phyloP scores from a whole-genome alignment of 208 protist species.

The Lotmaria passim region DNA sequence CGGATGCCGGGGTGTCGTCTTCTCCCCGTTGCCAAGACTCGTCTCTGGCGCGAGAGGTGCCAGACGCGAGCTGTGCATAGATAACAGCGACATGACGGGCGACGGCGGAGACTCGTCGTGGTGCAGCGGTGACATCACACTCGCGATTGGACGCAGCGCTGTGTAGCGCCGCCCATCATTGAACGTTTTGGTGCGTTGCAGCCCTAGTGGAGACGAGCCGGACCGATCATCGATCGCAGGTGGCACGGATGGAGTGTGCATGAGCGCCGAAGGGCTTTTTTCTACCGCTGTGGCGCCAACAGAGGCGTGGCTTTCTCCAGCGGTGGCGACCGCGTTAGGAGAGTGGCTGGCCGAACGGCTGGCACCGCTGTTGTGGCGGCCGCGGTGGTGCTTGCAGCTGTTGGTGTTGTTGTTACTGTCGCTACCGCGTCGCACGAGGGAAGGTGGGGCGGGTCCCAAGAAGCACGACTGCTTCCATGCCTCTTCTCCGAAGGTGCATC shows the following conservation, averaged over 20 bases:
- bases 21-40: no score
- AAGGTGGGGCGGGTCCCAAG: conserved; percentile 10
- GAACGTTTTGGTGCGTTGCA: conserved; percentile 10
- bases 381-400: conserved; percentile 1
- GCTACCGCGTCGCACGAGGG: background rate
- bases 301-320: background rate
- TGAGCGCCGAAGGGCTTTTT: background rate
- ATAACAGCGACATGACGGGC: conserved; percentile 1
- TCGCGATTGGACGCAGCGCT: background rate
- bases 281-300: background rate
- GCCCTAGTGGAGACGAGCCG: background rate
- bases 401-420: background rate
- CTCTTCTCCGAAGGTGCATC: background rate
- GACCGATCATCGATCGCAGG: background rate
- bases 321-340: background rate
- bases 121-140: background rate
- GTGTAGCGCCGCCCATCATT: background rate
- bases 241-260: conserved; percentile 6
- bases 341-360: background rate
- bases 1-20: background rate
- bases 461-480: conserved; percentile 3
- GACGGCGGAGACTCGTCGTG: no score
- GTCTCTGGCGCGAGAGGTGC: background rate
- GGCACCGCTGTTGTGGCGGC: background rate
- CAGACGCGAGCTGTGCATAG: background rate